A percentile compares a stretch with the other conserved stretches of the same genome.
Conservation (phyloP, 169 alveolate species). For the Plasmodium yoelii region DNA sequence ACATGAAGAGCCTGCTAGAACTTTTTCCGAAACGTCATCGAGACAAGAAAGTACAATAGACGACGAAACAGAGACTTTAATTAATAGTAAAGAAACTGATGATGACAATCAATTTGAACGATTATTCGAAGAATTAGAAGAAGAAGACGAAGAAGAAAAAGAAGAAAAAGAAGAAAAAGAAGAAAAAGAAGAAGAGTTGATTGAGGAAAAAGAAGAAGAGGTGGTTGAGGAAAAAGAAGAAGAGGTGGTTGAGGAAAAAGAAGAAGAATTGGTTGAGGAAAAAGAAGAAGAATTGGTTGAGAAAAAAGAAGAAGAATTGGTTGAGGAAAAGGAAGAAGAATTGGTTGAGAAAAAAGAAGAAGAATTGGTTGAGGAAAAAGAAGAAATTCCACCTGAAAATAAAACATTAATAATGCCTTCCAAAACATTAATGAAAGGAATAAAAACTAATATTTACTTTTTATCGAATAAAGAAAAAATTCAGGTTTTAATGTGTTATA, state of each 20-base stretch:
- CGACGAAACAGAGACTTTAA: too few species aligned
- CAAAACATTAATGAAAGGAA: slow-evolving; percentile 64
- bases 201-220: slow-evolving; percentile 11
- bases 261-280: not conserved
- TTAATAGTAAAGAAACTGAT: too few species aligned
- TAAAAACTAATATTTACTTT: slow-evolving; percentile 46
- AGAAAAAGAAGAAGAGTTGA: not conserved
- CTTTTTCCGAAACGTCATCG: too few species aligned
- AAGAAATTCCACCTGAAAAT: slow-evolving; percentile 5
- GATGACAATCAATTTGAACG: too few species aligned
- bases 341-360: not conserved
- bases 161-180: too few species aligned
- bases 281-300: slow-evolving; percentile 4
- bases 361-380: slow-evolving; percentile 11
- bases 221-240: slow-evolving; percentile 2
- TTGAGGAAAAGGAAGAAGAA: slow-evolving; percentile 1
- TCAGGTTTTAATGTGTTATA: slow-evolving; percentile 43
- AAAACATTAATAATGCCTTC: slow-evolving; percentile 50
- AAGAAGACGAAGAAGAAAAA: too few species aligned
- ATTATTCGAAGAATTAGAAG: not conserved
- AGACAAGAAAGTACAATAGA: too few species aligned
- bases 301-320: not conserved
- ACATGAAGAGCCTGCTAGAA: too few species aligned
- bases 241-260: not conserved
- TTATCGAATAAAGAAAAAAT: slow-evolving; percentile 51